Evolutionary conservation across 768 basidiomycete genomes (phyloP).

Genomic region (Saitozyma sp.): DNA sequence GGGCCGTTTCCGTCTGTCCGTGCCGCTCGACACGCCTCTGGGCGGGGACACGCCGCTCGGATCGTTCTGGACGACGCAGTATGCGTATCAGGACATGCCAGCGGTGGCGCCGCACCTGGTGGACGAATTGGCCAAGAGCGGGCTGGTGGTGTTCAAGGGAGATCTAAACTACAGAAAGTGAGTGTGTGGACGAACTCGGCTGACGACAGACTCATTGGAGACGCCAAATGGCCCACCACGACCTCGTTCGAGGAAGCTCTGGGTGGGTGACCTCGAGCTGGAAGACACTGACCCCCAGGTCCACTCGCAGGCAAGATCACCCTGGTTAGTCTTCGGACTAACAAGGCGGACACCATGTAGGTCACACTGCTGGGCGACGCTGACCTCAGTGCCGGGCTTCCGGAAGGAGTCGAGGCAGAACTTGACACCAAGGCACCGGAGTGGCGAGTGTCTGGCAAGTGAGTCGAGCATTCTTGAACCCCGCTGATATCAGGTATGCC

Average conservation of each 20-base stretch:
- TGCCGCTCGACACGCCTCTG: conserved; percentile 62
- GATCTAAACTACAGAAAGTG: conserved; percentile 86
- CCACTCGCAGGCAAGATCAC: conserved; percentile 77
- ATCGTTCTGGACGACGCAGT: conserved; percentile 52
- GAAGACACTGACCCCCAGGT: conserved; percentile 55
- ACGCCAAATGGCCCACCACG: conserved; percentile 80
- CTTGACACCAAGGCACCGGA: conserved; percentile 60
- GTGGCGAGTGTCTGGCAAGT: conserved; percentile 51
- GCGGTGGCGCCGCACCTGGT: conserved; percentile 58
- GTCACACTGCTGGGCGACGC: conserved; percentile 12
- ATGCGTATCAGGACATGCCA: conserved; percentile 49
- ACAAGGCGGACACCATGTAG: conserved; percentile 86
- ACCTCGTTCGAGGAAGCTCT: conserved; percentile 73
- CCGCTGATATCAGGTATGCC: conserved; percentile 31
- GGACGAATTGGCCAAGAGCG: conserved; percentile 35
- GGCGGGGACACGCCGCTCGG: conserved; percentile 57
- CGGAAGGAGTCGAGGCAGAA: conserved; percentile 65
- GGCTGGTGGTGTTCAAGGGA: conserved; percentile 50
- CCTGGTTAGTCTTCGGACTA: conserved; percentile 80
- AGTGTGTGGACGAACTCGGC: conserved; percentile 38
- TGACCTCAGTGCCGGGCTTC: conserved; percentile 64
- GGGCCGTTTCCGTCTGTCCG: conserved; percentile 72
- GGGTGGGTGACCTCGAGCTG: conserved; percentile 15
- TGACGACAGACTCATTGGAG: conserved; percentile 71
- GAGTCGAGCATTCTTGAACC: conserved; percentile 4